These are phyloP conservation scores for Aspergillus candidus DNA, from an alignment of 2,329 filamentous ascomycete genomes.

Conservation along the genomic window DNA sequence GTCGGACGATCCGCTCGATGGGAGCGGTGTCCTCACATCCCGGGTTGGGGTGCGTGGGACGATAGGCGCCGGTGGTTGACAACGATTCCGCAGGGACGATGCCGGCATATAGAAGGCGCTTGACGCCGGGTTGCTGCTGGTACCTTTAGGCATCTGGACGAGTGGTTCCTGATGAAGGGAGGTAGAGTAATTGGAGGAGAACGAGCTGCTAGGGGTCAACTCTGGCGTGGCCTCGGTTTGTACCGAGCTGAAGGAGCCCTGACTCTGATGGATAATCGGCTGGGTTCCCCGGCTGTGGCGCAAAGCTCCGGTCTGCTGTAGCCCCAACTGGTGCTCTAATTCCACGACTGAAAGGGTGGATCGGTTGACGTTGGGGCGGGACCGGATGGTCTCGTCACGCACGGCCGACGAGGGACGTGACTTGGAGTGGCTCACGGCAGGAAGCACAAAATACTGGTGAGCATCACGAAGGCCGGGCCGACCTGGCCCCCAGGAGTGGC, in stretches of 20 bases:
- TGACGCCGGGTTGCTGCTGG: slow-evolving; percentile 12
- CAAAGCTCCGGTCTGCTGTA: slow-evolving; percentile 19
- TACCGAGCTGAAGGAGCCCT: slow-evolving; percentile 31
- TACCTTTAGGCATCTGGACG: slow-evolving; percentile 13
- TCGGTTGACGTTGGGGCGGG: slow-evolving; percentile 18
- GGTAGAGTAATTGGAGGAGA: slow-evolving; percentile 32
- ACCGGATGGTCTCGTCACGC: slow-evolving; percentile 9
- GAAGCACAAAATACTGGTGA: slow-evolving; percentile 28
- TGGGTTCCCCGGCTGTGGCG: slow-evolving; percentile 17
- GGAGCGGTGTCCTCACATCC: slow-evolving; percentile 13
- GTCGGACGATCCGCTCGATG: slow-evolving; percentile 21
- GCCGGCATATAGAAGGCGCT: slow-evolving; percentile 17
- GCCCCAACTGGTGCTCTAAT: slow-evolving; percentile 24
- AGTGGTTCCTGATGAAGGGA: slow-evolving; percentile 24
- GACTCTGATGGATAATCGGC: slow-evolving; percentile 21
- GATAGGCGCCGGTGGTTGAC: slow-evolving; percentile 19
- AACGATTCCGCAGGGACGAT: slow-evolving; percentile 12
- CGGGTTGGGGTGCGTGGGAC: slow-evolving; percentile 19
- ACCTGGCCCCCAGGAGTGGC: slow-evolving; percentile 21
- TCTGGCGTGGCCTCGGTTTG: slow-evolving; percentile 31
- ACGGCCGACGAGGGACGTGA: slow-evolving; percentile 8
- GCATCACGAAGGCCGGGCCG: slow-evolving; percentile 26
- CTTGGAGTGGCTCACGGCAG: slow-evolving; percentile 18
- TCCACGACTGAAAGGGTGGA: slow-evolving; percentile 28
- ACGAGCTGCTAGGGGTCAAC: slow-evolving; percentile 35